Evolutionary conservation across 805 yeast species (phyloP), one percentile per base, ranked within the genome.

Genomic region (Hemisphaericaspora nanyangensis): DNA sequence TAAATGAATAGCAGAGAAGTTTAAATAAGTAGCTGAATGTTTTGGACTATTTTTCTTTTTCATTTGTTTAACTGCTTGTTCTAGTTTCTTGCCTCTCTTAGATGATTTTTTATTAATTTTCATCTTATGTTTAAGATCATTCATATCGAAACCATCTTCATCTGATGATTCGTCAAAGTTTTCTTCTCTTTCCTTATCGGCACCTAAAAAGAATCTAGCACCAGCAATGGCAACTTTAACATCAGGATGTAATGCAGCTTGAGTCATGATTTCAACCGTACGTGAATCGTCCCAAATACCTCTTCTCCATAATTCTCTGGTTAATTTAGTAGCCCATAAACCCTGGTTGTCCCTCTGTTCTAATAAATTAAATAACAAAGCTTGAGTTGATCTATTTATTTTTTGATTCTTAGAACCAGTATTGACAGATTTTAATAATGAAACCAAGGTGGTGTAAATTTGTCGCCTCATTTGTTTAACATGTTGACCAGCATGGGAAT

Each of bases 281-380:
- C 97, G 74, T 0, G 95, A 77, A 60, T 93, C 99, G 60, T 89
- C 97, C 99, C 99, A 93, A 42, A 93, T 85, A 55, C 95, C 95
- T 58, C 98, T 77, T 68, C 96, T 78, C 99, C 99, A 93, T 37
- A 93, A 69, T 61, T 93, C 98, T 57, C 98, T 77, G 5, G 97
- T 89, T 41, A 93, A 68, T 54, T 88, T 90, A 3, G 97, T 86
- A 6, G 98, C 97, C 97, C 98, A 93, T 17, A 93, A 66, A 27
- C 97, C 96, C 52, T 84, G 86, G 31, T 71, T 55, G 29, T 87
- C 75, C 43, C 85, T 79, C 58, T 85, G 81, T 48, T 88, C 96
- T 32, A 93, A 68, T 47, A 91, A 69, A 51, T 86, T 87, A 71
- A 93, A 91, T 37, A 95, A 74, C 35, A 93, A 63, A 0, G 98